These are phyloP conservation scores for Penicillium argentinense DNA, from an alignment of 495 filamentous ascomycete species.

Conservation along the genomic window DNA sequence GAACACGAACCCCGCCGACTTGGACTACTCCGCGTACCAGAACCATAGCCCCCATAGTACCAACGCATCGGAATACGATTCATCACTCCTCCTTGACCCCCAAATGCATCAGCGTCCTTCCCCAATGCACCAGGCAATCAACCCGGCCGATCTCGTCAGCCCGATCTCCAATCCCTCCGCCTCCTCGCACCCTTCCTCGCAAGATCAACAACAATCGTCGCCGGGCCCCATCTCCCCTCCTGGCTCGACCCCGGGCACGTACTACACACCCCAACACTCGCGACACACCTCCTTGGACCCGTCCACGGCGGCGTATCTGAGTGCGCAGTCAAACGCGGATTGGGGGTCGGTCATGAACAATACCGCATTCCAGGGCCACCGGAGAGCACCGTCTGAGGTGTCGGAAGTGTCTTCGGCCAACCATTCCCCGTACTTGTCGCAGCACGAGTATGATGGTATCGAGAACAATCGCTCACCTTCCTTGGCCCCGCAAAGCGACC, in stretches of 20 bases:
- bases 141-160: constrained; percentile 66
- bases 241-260: constrained; percentile 51
- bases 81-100: constrained; percentile 47
- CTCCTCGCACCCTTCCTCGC: constrained; percentile 69
- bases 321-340: constrained; percentile 57
- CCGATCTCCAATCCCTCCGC: constrained; percentile 70
- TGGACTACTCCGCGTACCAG: constrained; percentile 44
- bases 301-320: constrained; percentile 68
- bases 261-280: constrained; percentile 64
- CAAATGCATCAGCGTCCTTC: constrained; percentile 41
- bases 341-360: constrained; percentile 68
- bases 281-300: constrained; percentile 80
- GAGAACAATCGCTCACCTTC: constrained; percentile 79
- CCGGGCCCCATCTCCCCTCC: constrained; percentile 55
- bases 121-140: constrained; percentile 49
- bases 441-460: constrained; percentile 73
- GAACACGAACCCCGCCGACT: constrained; percentile 33
- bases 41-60: constrained; percentile 34
- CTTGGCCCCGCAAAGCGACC: constrained; percentile 69
- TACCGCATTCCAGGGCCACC: constrained; percentile 68
- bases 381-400: constrained; percentile 83
- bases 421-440: constrained; percentile 76
- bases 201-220: constrained; percentile 53
- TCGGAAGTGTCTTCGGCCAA: constrained; percentile 85
- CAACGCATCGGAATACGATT: constrained; percentile 35